These are phyloP conservation scores for Helotiales sp. DNA, from an alignment of 2,329 filamentous ascomycete species.

Conservation along the genomic window DNA sequence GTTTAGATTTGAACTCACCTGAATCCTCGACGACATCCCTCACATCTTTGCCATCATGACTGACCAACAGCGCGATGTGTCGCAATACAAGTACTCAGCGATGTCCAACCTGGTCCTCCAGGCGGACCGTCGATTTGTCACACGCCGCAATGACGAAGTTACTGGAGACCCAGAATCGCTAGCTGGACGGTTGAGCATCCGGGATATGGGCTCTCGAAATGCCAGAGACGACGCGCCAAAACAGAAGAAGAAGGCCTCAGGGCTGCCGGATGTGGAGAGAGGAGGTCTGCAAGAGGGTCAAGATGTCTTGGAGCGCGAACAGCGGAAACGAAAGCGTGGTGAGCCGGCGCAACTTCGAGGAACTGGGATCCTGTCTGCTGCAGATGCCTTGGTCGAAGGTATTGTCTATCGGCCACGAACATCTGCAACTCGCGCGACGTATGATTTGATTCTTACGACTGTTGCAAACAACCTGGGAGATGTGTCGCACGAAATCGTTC, in stretches of 20 bases:
- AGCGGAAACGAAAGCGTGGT: constrained; percentile 81
- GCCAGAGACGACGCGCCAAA: constrained; percentile 80
- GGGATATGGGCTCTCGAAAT: constrained; percentile 90
- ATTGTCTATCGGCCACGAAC: constrained; percentile 92
- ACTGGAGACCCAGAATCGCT: constrained; percentile 98
- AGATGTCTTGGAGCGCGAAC: constrained; percentile 81
- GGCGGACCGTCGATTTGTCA: constrained; percentile 95
- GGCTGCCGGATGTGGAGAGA: constrained; percentile 72
- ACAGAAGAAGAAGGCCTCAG: constrained; percentile 73
- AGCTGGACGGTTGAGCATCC: constrained; percentile 89
- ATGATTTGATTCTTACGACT: constrained; percentile 91
- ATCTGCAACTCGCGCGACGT: constrained; percentile 87
- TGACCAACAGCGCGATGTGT: constrained; percentile 79
- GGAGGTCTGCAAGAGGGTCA: constrained; percentile 79
- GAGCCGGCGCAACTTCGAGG: constrained; percentile 73
- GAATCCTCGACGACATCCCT: constrained; percentile 17
- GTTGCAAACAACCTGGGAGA: constrained; percentile 89
- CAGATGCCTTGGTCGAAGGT: constrained; percentile 87
- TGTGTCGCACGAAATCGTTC: constrained; percentile 87
- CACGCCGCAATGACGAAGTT: constrained; percentile 88
- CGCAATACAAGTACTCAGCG: constrained; percentile 98
- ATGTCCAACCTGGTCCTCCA: constrained; percentile 99
- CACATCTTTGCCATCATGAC: constrained; percentile 59
- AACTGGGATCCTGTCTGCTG: constrained; percentile 79
- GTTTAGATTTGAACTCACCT: background rate